Evolutionary conservation across 2,329 filamentous ascomycete species (phyloP), one percentile per base, ranked within the genome.

Genomic region (Nigrograna mackinnonii): DNA sequence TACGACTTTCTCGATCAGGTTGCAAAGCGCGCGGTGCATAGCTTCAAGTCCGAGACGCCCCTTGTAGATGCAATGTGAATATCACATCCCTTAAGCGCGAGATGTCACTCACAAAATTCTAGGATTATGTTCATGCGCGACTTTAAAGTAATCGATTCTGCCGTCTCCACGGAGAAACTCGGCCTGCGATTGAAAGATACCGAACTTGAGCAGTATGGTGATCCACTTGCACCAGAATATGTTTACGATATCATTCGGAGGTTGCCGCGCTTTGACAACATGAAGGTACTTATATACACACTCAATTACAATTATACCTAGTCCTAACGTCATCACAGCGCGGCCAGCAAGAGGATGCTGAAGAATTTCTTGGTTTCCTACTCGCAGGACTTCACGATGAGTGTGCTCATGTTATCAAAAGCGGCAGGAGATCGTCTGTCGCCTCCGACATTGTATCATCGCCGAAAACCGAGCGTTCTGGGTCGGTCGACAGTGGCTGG

Each of bases 81-180:
- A n/a, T 4, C 9, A 3, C 16, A 33, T 6, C 2, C 26, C 49
- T 17, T 16, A 33, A 7, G 9, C 16, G 9, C 9, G 7, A 9
- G 31, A 12, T 16, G 11, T 17, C 7, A 43, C 52, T 51, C 37
- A 49, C 43, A 22, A 12, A 5, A 17, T 34, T 33, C 33, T 43
- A 91, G 87, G 85, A 94, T 97, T 58, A 87, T 95, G 83, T 96
- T 97, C 65, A 87, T 96, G 83, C 84, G 85, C 53, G 94, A 97
- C 68, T 97, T 94, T 71, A 86, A 86, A 48, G 78, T 91, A 20
- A 88, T 96, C 54, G 87, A 89, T 62, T 86, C 88, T n/a, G 87
- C 88, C 5, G 73, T 78, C 2, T 86, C 87, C 3, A 76, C 83
- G 28, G 89, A 95, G 20, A 82, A 89, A 66, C 75, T 97, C 39